phyloP scores from a whole-genome alignment of 768 basidiomycete species.

The Clitopilus hobsonii region DNA sequence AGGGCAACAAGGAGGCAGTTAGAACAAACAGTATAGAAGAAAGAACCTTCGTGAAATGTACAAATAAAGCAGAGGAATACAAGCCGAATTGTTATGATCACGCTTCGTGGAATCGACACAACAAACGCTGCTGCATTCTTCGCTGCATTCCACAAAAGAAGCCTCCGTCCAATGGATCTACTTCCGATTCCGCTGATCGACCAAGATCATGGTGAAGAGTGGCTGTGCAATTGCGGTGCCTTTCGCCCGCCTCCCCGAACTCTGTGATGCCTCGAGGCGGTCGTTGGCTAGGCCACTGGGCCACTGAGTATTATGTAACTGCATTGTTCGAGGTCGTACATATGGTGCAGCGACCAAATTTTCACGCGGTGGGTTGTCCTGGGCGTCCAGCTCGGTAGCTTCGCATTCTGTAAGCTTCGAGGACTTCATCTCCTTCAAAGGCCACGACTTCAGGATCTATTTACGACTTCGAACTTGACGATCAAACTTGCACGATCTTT shows the following conservation, averaged over 20 bases:
- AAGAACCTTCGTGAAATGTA: background rate
- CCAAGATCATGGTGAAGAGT: background rate
- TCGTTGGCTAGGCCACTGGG: too few species aligned
- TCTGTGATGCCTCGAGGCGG: slow-evolving; percentile 2
- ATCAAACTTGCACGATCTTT: background rate
- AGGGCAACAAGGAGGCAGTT: background rate
- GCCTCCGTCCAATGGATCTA: background rate
- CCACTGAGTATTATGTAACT: background rate
- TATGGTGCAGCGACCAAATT: background rate
- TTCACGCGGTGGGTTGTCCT: background rate
- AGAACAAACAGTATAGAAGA: background rate
- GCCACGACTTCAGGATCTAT: background rate
- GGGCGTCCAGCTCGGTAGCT: background rate
- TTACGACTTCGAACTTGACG: background rate
- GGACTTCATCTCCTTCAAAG: background rate
- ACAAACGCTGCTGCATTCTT: background rate
- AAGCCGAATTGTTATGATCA: background rate
- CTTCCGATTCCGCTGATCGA: background rate
- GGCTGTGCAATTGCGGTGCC: slow-evolving; percentile 1
- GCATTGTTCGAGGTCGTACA: background rate
- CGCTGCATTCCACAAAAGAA: background rate
- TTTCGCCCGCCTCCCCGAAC: background rate
- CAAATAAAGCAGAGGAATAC: background rate
- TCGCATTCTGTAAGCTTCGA: background rate
- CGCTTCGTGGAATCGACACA: too few species aligned